These are phyloP conservation scores for Ashbya aceris DNA, from an alignment of 1,139 yeast genomes.

Conservation along the genomic window DNA sequence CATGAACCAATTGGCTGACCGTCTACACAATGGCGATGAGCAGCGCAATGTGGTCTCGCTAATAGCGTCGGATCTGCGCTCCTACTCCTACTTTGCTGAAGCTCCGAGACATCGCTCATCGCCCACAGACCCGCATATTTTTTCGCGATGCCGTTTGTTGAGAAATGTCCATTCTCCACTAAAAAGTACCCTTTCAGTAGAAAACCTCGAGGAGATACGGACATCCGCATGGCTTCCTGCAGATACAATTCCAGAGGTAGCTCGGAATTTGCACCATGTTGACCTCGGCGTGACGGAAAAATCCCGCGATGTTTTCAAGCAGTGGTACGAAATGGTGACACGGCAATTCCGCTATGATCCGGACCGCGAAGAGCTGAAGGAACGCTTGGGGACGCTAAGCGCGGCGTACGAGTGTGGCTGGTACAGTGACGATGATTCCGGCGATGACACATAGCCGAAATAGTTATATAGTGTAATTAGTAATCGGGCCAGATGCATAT, in stretches of 20 bases:
- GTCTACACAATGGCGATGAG: conserved; percentile 16
- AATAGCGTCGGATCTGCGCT: not conserved
- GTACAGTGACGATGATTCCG: conserved; percentile 37
- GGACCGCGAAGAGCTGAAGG: conserved; percentile 57
- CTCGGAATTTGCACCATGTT: conserved; percentile 17
- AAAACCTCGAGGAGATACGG: conserved; percentile 5
- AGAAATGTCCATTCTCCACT: not conserved
- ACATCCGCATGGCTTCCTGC: conserved; percentile 23
- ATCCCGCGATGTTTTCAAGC: conserved; percentile 38
- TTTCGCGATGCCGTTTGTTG: not conserved
- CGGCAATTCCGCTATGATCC: conserved; percentile 41
- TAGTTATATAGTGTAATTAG: not conserved
- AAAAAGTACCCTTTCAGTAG: not conserved
- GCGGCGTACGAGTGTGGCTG: conserved; percentile 53
- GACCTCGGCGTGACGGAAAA: conserved; percentile 38
- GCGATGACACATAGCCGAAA: conserved; percentile 19
- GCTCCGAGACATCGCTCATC: not conserved
- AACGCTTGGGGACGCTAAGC: conserved; percentile 42
- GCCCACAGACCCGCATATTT: not conserved
- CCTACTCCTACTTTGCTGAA: not conserved
- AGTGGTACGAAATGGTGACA: conserved; percentile 40
- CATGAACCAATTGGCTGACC: conserved; percentile 13
- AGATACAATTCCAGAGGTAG: conserved; percentile 31
- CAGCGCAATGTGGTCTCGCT: conserved; percentile 19
- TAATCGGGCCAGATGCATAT: not conserved